A percentile compares a stretch with the other conserved stretches of the same genome.
Conservation (phyloP, 306 rosid species). For the Cicer bijugum region DNA sequence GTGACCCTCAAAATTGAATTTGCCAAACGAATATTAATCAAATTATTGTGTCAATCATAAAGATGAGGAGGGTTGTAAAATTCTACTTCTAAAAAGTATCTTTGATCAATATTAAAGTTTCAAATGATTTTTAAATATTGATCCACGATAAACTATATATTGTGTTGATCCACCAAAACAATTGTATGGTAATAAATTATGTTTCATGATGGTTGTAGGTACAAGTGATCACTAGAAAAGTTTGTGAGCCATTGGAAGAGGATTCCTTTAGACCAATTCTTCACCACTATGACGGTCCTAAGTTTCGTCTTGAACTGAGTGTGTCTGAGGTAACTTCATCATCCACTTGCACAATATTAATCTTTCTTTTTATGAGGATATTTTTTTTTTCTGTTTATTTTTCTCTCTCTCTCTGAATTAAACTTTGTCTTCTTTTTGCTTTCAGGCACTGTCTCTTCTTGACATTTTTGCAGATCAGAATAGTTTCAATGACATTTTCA, state of each 20-base stretch:
- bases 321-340: conserved; percentile 68
- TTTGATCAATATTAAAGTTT: too few species aligned
- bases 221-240: conserved; percentile 71
- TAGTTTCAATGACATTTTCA: conserved; percentile 49
- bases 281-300: conserved; percentile 94
- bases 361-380: background rate
- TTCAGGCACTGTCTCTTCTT: conserved; percentile 88
- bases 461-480: conserved; percentile 77
- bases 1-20: too few species aligned
- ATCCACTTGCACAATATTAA: background rate
- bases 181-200: background rate
- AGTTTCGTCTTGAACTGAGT: conserved; percentile 85
- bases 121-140: too few species aligned
- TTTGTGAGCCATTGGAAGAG: conserved; percentile 87
- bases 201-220: conserved; percentile 55
- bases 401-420: background rate
- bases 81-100: too few species aligned
- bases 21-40: too few species aligned
- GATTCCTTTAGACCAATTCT: conserved; percentile 96
- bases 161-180: too few species aligned
- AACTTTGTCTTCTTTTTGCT: conserved; percentile 19
- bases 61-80: too few species aligned
- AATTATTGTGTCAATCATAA: too few species aligned
- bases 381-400: background rate
- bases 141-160: too few species aligned